phyloP scores from a whole-genome alignment of 495 filamentous ascomycete genomes.

The Thozetella sp. region DNA sequence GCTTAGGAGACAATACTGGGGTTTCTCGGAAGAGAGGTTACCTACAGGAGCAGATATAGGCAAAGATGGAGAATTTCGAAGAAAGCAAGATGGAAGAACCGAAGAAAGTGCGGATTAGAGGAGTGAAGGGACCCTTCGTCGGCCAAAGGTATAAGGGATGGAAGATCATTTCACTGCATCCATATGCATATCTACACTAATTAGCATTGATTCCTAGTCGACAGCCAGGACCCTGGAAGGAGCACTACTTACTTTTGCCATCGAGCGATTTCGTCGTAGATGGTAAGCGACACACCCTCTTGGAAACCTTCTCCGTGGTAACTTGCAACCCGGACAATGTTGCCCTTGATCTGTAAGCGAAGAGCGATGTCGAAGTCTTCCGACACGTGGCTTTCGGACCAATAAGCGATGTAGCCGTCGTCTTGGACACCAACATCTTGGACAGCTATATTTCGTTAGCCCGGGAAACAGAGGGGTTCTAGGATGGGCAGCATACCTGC shows the following conservation, averaged over 20 bases:
- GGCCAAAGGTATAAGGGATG: slow-evolving; percentile 64
- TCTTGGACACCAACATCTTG: slow-evolving; percentile 63
- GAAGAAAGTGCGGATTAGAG: slow-evolving; percentile 66
- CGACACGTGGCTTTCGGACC: slow-evolving; percentile 74
- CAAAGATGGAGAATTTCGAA: slow-evolving; percentile 73
- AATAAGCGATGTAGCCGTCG: slow-evolving; percentile 69
- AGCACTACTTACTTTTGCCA: slow-evolving; percentile 73
- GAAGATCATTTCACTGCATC: slow-evolving; percentile 76
- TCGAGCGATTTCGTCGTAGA: slow-evolving; percentile 74
- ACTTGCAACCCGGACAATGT: slow-evolving; percentile 67
- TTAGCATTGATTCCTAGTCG: no score
- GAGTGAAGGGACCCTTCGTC: slow-evolving; percentile 65
- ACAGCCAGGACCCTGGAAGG: no score
- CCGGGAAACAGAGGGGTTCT: no score
- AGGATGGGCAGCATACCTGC: slow-evolving; percentile 68
- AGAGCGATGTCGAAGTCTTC: slow-evolving; percentile 81
- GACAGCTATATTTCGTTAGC: no score
- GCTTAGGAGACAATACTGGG: background rate
- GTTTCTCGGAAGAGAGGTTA: background rate
- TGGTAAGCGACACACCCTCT: slow-evolving; percentile 77
- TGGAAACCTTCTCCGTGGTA: slow-evolving; percentile 73
- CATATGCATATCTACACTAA: slow-evolving; percentile 75
- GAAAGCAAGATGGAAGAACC: slow-evolving; percentile 67
- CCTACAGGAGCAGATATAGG: slow-evolving; percentile 70
- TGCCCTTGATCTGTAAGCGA: slow-evolving; percentile 64